Evolutionary conservation across 208 protist species (phyloP).

Genomic region (Balamuthia mandrillaris): DNA sequence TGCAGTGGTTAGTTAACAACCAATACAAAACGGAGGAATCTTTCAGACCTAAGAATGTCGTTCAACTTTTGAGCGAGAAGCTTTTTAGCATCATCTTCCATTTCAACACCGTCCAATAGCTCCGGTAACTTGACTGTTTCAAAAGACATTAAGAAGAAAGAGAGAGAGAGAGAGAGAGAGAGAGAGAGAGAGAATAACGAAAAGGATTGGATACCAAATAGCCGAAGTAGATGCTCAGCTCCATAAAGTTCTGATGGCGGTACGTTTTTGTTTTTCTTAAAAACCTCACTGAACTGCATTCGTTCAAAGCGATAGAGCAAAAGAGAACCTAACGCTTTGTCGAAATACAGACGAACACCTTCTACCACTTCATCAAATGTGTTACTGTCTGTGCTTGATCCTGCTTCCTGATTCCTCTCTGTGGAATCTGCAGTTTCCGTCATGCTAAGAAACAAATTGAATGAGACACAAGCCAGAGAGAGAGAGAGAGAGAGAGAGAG

Average conservation of each 20-base stretch:
- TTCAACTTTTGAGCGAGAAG: slow-evolving; percentile 7
- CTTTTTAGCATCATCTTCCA: slow-evolving; percentile 1
- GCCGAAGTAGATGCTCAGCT: slow-evolving; percentile 3
- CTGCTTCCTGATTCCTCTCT: too few species aligned
- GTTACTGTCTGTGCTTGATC: too few species aligned
- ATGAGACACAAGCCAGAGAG: not conserved
- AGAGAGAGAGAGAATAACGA: too few species aligned
- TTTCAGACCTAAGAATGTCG: not conserved
- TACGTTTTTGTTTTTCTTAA: not conserved
- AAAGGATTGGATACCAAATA: not conserved
- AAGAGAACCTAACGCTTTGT: slow-evolving; percentile 1
- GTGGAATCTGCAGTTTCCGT: not conserved
- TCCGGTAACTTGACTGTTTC: not conserved
- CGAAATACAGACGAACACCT: slow-evolving; percentile 7
- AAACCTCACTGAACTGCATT: slow-evolving; percentile 18
- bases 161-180: not conserved
- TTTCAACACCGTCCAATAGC: not conserved
- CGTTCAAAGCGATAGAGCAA: slow-evolving; percentile 40
- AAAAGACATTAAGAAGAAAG: not conserved
- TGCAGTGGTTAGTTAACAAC: not conserved
- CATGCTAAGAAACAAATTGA: not conserved
- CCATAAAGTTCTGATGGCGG: slow-evolving; percentile 2
- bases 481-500: not conserved
- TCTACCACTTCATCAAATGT: slow-evolving; percentile 29
- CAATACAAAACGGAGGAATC: not conserved